Percentiles rank a stretch among this genome's conserved stretches.
phyloP scores from a whole-genome alignment of 2,329 filamentous ascomycete species.

The Colletotrichum agaves region DNA sequence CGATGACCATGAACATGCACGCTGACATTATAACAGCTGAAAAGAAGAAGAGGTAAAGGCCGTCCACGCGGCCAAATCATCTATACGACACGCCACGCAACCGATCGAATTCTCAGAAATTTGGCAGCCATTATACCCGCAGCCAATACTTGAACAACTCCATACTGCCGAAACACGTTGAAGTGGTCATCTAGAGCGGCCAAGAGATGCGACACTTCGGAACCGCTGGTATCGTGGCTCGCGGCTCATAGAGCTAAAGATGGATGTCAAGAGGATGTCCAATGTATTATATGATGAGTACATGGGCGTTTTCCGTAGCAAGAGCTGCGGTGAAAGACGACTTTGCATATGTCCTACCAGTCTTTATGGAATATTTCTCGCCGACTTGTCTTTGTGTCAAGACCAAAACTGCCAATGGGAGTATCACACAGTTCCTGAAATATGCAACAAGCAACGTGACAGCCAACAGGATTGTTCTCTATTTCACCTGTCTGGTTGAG shows the following conservation, averaged over 20 bases:
- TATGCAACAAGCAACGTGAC: not conserved
- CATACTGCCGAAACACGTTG: not conserved
- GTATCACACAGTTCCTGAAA: not conserved
- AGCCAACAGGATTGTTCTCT: not conserved
- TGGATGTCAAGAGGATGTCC: not conserved
- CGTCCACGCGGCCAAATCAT: not conserved
- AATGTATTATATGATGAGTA: constrained; percentile 17
- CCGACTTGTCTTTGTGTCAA: not conserved
- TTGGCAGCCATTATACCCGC: not conserved
- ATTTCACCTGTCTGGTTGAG: too few species aligned
- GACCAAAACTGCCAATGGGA: not conserved
- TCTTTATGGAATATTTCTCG: not conserved
- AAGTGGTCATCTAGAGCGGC: too few species aligned
- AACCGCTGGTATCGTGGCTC: not conserved
- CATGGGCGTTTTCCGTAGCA: constrained; percentile 7
- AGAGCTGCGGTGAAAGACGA: constrained; percentile 1
- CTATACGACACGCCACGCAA: constrained; percentile 34
- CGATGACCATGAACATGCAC: not conserved
- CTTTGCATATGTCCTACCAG: not conserved
- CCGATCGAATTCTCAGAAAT: not conserved
- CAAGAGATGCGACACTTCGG: not conserved
- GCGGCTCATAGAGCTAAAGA: not conserved
- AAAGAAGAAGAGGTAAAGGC: constrained; percentile 51
- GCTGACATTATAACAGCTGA: constrained; percentile 51
- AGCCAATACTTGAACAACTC: not conserved